phyloP scores from a whole-genome alignment of 1,284 basidiomycete species.

The Boletus hoseneyae region DNA sequence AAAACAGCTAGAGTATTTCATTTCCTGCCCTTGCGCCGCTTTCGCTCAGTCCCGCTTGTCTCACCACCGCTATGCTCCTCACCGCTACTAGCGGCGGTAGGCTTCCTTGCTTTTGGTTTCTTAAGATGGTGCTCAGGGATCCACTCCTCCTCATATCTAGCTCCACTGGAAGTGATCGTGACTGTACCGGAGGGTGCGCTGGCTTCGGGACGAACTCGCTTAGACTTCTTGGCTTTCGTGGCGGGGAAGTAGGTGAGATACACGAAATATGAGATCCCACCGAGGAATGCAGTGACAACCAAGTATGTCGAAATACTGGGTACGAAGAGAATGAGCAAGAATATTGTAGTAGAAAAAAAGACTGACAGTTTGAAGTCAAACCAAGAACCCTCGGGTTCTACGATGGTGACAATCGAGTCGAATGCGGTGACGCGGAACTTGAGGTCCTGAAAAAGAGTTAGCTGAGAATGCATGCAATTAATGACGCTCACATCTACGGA shows the following conservation, averaged over 20 bases:
- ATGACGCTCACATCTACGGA: slow-evolving; percentile 51
- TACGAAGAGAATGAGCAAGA: slow-evolving; percentile 3
- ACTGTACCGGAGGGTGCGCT: slow-evolving; percentile 58
- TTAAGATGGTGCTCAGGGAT: slow-evolving; percentile 85
- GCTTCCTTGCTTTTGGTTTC: slow-evolving; percentile 56
- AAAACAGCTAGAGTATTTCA: slow-evolving; percentile 26
- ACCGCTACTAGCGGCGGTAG: slow-evolving; percentile 50
- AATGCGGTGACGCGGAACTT: slow-evolving; percentile 67
- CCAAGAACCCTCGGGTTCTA: slow-evolving; percentile 76
- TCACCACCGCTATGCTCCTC: slow-evolving; percentile 66
- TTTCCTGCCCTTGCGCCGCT: slow-evolving; percentile 58
- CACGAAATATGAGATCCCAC: slow-evolving; percentile 63
- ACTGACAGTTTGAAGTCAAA: slow-evolving; percentile 81
- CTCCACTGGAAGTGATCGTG: slow-evolving; percentile 67
- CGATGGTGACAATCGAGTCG: slow-evolving; percentile 77
- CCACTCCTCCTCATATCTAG: slow-evolving; percentile 88
- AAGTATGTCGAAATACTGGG: slow-evolving; percentile 73
- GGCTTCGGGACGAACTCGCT: slow-evolving; percentile 36
- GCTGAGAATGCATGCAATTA: slow-evolving; percentile 3
- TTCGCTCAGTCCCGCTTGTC: slow-evolving; percentile 55
- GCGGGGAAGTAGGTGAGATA: slow-evolving; percentile 68
- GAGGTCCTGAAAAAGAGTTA: slow-evolving; percentile 38
- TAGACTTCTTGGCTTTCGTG: slow-evolving; percentile 39
- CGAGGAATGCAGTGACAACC: slow-evolving; percentile 63
- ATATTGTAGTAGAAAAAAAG: not conserved